A percentile compares a stretch with the other conserved stretches of the same genome.
Evolutionary conservation across 768 basidiomycete genomes (phyloP).

Genomic region (Paxillus ammoniavirescens): DNA sequence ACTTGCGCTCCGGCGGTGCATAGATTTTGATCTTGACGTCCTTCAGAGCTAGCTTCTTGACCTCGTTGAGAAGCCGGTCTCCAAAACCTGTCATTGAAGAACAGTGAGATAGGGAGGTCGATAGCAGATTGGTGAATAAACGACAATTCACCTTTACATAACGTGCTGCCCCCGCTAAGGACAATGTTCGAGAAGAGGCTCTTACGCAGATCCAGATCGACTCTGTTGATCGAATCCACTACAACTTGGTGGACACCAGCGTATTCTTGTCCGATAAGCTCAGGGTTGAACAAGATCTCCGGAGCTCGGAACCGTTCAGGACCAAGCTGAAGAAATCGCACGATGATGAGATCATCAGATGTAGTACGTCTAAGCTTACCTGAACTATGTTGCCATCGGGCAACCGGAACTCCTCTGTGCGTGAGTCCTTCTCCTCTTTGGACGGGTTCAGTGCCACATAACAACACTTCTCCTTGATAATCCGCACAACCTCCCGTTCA

Average conservation of each 20-base stretch:
- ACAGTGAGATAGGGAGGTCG: conserved; percentile 17
- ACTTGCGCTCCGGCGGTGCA: conserved; percentile 98
- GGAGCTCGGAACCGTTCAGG: conserved; percentile 95
- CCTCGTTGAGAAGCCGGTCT: conserved; percentile 93
- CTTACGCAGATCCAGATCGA: conserved; percentile 95
- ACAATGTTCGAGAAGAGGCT: conserved; percentile 96
- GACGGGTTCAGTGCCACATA: conserved; percentile 90
- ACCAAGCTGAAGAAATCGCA: conserved; percentile 62
- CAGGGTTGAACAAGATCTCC: conserved; percentile 97
- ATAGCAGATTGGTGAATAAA: conserved; percentile 4
- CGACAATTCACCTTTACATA: conserved; percentile 74
- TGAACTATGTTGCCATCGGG: conserved; percentile 95
- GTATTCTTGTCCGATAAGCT: conserved; percentile 93
- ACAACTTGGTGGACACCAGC: conserved; percentile 97
- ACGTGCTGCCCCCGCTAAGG: conserved; percentile 92
- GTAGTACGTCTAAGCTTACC: conserved; percentile 42
- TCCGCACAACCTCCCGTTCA: conserved; percentile 93
- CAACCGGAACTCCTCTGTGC: conserved; percentile 84
- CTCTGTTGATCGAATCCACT: conserved; percentile 95
- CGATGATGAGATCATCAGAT: conserved; percentile 15
- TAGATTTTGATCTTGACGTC: conserved; percentile 99
- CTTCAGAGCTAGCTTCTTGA: conserved; percentile 92
- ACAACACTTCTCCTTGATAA: conserved; percentile 98
- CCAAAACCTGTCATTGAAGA: conserved; percentile 71
- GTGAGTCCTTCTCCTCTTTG: conserved; percentile 94